These are phyloP conservation scores for Glycine tomentella DNA, from an alignment of 306 rosid genomes.

Conservation along the genomic window DNA sequence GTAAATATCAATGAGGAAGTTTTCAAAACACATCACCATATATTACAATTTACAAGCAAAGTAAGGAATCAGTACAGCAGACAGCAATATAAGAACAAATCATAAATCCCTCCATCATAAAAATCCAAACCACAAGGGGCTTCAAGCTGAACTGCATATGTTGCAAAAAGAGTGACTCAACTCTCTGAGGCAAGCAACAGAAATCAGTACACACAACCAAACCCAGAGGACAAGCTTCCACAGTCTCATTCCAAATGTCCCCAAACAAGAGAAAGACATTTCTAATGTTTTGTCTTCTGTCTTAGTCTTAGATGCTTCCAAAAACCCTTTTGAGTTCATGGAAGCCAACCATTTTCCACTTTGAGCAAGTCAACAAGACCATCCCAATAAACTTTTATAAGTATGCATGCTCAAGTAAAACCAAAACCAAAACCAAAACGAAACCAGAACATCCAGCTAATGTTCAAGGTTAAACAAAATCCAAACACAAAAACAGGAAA, in stretches of 20 bases:
- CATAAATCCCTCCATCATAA: conserved; percentile 1
- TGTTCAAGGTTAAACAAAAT: background rate
- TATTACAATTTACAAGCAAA: no score
- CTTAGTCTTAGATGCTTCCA: conserved; percentile 36
- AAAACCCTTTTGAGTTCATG: conserved; percentile 15
- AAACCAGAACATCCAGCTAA: background rate
- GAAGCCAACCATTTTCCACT: conserved; percentile 22
- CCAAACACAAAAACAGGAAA: conserved; percentile 16
- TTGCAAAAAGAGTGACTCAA: background rate
- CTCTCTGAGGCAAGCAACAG: background rate
- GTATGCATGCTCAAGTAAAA: background rate
- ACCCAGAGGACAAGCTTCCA: background rate
- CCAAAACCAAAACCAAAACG: conserved; percentile 37
- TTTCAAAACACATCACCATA: no score
- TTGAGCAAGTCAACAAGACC: conserved; percentile 33
- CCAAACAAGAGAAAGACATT: conserved; percentile 19
- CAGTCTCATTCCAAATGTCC: background rate
- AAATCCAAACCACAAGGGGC: conserved; percentile 22
- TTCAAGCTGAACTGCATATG: conserved; percentile 21
- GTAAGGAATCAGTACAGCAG: no score
- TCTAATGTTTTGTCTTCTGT: background rate
- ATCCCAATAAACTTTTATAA: background rate
- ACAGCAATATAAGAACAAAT: no score
- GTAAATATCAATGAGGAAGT: no score
- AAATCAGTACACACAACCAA: background rate